Evolutionary conservation across 805 yeast genomes (phyloP).

Genomic region (Nakazawaea ishiwadae): DNA sequence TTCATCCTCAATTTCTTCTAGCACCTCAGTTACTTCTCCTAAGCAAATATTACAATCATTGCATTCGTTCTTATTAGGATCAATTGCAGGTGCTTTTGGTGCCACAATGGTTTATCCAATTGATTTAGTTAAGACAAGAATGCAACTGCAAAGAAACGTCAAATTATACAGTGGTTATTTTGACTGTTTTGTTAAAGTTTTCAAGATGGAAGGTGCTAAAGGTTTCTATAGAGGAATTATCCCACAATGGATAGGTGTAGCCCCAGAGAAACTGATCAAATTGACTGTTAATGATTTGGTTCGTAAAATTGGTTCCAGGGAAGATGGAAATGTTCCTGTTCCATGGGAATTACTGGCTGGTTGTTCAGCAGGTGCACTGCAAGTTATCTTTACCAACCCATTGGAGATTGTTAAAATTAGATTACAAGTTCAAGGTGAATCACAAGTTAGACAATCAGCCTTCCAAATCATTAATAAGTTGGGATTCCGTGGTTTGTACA

Average conservation of each 20-base stretch:
- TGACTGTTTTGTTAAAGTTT: slow-evolving; percentile 80
- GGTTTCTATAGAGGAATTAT: slow-evolving; percentile 92
- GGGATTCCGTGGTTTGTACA: slow-evolving; percentile 83
- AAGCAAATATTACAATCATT: slow-evolving; percentile 82
- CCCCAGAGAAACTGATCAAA: slow-evolving; percentile 97
- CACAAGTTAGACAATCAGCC: slow-evolving; percentile 41
- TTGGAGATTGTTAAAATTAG: slow-evolving; percentile 93
- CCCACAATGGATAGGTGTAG: slow-evolving; percentile 95
- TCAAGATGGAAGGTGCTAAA: slow-evolving; percentile 69
- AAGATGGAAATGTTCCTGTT: slow-evolving; percentile 44
- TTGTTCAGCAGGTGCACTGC: slow-evolving; percentile 94
- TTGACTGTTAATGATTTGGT: slow-evolving; percentile 89
- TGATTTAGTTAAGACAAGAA: slow-evolving; percentile 91
- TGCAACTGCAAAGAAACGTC: slow-evolving; percentile 88
- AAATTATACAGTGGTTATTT: slow-evolving; percentile 71
- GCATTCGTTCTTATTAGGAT: slow-evolving; percentile 85
- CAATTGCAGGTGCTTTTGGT: slow-evolving; percentile 96
- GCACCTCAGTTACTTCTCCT: no score
- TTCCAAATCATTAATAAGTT: slow-evolving; percentile 68
- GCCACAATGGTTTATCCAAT: slow-evolving; percentile 98
- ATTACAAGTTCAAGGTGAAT: slow-evolving; percentile 87
- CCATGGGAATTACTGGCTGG: slow-evolving; percentile 81
- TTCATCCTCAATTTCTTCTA: slow-evolving; percentile 22
- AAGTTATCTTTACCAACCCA: slow-evolving; percentile 94
- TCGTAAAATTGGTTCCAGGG: slow-evolving; percentile 59